Conservation (phyloP, 176 grass and related monocot species). For the Typha latifolia region DNA sequence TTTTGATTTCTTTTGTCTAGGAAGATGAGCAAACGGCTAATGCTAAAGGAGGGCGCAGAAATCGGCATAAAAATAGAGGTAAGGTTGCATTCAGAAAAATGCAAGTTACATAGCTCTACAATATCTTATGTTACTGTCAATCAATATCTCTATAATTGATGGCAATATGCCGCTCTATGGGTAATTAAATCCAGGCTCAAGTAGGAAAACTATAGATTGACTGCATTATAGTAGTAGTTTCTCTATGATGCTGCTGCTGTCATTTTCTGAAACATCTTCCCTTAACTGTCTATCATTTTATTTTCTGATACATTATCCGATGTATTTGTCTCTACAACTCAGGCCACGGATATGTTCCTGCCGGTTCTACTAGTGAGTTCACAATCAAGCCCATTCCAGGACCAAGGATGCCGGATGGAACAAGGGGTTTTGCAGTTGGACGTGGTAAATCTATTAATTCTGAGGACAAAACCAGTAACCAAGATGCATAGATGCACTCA, state of each 20-base stretch:
- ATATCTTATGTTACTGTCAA: not conserved
- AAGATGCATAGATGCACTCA: not conserved
- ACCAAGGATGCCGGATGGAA: conserved; percentile 84
- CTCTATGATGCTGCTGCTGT: no score
- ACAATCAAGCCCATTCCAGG: conserved; percentile 63
- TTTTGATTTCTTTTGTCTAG: conserved; percentile 21
- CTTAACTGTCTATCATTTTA: not conserved
- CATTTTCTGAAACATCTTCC: no score
- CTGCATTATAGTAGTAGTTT: no score
- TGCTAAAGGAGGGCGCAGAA: conserved; percentile 42
- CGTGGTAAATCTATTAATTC: conserved; percentile 45
- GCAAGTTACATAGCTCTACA: conserved; percentile 35
- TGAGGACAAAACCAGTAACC: not conserved
- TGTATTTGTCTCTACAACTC: not conserved
- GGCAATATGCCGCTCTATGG: no score
- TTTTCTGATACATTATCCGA: conserved; percentile 5
- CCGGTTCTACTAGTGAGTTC: conserved; percentile 14
- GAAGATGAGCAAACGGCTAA: conserved; percentile 24
- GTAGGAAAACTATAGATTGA: no score
- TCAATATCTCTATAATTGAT: no score
- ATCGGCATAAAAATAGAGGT: conserved; percentile 30
- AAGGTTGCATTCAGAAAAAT: conserved; percentile 46
- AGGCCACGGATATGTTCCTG: conserved; percentile 23
- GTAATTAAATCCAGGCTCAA: no score
- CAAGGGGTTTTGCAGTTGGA: conserved; percentile 60